These are phyloP conservation scores for Dissophora ornata DNA, from an alignment of 192 early-diverging fungal genomes.

Conservation along the genomic window DNA sequence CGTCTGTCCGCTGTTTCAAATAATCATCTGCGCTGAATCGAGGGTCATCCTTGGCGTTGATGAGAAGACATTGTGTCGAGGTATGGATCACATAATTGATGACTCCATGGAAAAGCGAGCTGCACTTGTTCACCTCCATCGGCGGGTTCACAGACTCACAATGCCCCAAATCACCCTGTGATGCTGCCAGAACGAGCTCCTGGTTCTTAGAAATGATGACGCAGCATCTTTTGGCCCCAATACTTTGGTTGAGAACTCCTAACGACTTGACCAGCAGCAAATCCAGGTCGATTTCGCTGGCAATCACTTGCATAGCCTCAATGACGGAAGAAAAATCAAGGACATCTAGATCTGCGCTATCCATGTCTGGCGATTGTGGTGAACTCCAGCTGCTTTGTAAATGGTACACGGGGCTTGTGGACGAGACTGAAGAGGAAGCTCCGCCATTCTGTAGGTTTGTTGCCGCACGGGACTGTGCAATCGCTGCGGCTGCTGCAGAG, in stretches of 20 bases:
- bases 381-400: conserved; percentile 26
- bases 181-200: conserved; percentile 35
- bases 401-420: not conserved
- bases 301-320: conserved; percentile 52
- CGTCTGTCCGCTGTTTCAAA: conserved; percentile 45
- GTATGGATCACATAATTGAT: conserved; percentile 53
- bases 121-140: conserved; percentile 23
- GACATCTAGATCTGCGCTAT: conserved; percentile 40
- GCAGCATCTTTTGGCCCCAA: conserved; percentile 39
- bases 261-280: conserved; percentile 44
- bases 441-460: not conserved
- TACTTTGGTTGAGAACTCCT: conserved; percentile 44
- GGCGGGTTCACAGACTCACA: conserved; percentile 45
- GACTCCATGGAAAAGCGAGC: conserved; percentile 41
- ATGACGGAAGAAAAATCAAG: conserved; percentile 51
- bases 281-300: conserved; percentile 49
- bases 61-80: conserved; percentile 26
- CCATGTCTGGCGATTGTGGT: conserved; percentile 40
- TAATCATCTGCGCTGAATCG: conserved; percentile 49
- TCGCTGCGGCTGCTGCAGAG: conserved; percentile 37
- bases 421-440: not conserved
- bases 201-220: conserved; percentile 44
- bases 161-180: conserved; percentile 29
- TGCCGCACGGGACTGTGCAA: conserved; percentile 35
- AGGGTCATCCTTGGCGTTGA: conserved; percentile 49